Evolutionary conservation across 2,329 filamentous ascomycete genomes (phyloP).

Genomic region (Colletotrichum musicola): DNA sequence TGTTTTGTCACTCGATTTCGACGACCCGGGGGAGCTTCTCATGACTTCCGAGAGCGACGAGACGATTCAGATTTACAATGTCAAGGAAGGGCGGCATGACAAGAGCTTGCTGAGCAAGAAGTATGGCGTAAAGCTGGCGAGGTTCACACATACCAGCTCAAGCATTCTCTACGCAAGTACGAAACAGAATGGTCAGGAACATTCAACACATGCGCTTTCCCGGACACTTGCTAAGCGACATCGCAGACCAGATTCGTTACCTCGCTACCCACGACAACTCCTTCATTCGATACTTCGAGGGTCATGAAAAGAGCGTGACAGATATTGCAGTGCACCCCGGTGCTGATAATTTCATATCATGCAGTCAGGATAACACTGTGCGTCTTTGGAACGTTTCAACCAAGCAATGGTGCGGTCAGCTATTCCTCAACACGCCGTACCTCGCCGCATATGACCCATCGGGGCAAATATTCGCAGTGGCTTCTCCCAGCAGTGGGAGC

Average conservation of each 20-base stretch:
- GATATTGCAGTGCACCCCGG: conserved; percentile 86
- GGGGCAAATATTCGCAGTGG: conserved; percentile 91
- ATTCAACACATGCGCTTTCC: conserved; percentile 36
- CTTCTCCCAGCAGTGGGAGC: conserved; percentile 81
- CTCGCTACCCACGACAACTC: conserved; percentile 95
- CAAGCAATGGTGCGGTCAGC: conserved; percentile 81
- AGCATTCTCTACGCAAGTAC: conserved; percentile 97
- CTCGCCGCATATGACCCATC: conserved; percentile 93
- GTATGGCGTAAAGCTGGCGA: conserved; percentile 93
- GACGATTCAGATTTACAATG: conserved; percentile 94
- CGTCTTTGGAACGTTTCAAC: conserved; percentile 90
- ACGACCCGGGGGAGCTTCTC: conserved; percentile 92
- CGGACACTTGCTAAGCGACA: conserved; percentile 4
- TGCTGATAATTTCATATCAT: conserved; percentile 91
- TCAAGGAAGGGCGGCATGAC: conserved; percentile 88
- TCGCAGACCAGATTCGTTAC: conserved; percentile 71
- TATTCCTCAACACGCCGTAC: conserved; percentile 84
- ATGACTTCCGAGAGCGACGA: conserved; percentile 95
- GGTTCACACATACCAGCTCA: conserved; percentile 91
- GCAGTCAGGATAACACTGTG: conserved; percentile 90
- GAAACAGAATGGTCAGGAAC: conserved; percentile 81
- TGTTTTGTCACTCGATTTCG: conserved; percentile 94
- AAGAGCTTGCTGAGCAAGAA: conserved; percentile 96
- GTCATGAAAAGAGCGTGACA: conserved; percentile 88
- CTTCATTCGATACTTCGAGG: conserved; percentile 96